phyloP scores from a whole-genome alignment of 2,329 filamentous ascomycete species.

The Aspergillus luchuensis region DNA sequence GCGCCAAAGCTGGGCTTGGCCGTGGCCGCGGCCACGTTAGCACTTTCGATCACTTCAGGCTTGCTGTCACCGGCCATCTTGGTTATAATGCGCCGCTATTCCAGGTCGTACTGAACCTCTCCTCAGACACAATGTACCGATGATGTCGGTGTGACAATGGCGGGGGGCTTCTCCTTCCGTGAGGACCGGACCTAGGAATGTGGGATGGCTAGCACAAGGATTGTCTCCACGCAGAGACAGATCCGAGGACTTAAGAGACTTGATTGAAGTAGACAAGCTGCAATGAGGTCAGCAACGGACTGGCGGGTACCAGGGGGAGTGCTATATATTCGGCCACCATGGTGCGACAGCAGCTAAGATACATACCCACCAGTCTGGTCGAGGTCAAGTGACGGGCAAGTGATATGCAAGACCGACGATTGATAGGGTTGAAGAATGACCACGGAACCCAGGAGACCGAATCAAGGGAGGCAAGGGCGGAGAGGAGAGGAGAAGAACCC shows the following conservation, averaged over 20 bases:
- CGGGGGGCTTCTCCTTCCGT: background rate
- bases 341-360: background rate
- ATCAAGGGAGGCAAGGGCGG: slow-evolving; percentile 7
- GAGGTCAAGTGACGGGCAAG: slow-evolving; percentile 2
- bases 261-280: background rate
- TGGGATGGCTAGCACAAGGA: background rate
- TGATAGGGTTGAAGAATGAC: slow-evolving; percentile 7
- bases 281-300: background rate
- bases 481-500: background rate
- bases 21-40: slow-evolving; percentile 4
- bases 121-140: background rate
- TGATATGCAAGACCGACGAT: background rate
- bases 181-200: slow-evolving; percentile 5
- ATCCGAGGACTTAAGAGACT: background rate
- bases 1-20: slow-evolving; percentile 29
- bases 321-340: background rate
- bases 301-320: background rate
- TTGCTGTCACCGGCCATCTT: slow-evolving; percentile 25
- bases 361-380: slow-evolving; percentile 2
- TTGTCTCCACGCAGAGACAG: background rate
- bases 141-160: slow-evolving; percentile 5
- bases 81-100: background rate
- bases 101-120: background rate
- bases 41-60: slow-evolving; percentile 25
- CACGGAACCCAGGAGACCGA: slow-evolving; percentile 6